Evolutionary conservation across 441 rosid species (phyloP), one percentile per base, ranked within the genome.

Genomic region (Kokia cookei): DNA sequence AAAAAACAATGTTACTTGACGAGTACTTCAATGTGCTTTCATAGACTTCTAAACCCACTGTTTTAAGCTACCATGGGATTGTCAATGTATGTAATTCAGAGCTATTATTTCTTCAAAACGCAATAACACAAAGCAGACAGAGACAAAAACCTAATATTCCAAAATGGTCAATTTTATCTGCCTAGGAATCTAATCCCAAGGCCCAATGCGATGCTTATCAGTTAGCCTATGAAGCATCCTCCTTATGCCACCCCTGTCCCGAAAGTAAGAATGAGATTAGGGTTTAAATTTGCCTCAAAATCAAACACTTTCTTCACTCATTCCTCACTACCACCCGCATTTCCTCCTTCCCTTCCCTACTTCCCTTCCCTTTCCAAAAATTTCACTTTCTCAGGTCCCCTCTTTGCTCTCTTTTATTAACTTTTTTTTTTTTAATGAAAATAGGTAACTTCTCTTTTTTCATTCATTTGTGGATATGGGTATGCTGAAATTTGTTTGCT

Each of bases 331-430:
- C 71, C 65, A 19, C 71, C 68, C 48, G 57, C 77, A 59, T 70
- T 42, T 53, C 60, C 60, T 51, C 66, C 69, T 47, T 73, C 69
- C 67, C 60, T 47, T 64, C 26, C 35, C 53, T 57, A 58, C 26
- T 24, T 75, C 19, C 22, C 55, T 15, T 32, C 59, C 26, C 2
- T 29, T 32, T 9, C 22, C 70, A 63, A 19, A 26, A 57, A 1
- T 40, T 42, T 71, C 58, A 19, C 65, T 22, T 72, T 67, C 27
- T 27, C 81, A 77, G 85, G 85, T 76, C 50, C 62, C 43, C 5
- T 51, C 69, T 4, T 43, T 15, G n/a, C 29, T 19, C 32, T 22
- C 27, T 9, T 40, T 72, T 10, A 45, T 11, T 5, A 35, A 35
- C 40, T 5, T 11, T 10, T 1, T 11, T 10, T 1, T 65, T 15